Evolutionary conservation across 108 stramenopile species (phyloP).

Genomic region (Cylindrotheca fusiformis): DNA sequence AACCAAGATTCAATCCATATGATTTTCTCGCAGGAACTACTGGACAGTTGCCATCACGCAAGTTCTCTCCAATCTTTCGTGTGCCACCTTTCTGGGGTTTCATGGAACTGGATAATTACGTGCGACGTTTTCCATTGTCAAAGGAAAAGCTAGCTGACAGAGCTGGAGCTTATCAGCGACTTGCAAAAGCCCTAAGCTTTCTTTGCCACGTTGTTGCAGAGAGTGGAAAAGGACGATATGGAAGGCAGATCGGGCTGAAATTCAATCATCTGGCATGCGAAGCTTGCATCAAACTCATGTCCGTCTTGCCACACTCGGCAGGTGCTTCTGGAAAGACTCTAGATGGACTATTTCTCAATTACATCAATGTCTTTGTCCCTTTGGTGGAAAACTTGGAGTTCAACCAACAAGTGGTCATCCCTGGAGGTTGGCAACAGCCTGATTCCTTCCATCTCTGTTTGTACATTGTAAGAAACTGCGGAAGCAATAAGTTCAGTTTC

Average conservation of each 20-base stretch:
- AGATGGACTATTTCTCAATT: slow-evolving; percentile 82
- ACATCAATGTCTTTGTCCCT: slow-evolving; percentile 84
- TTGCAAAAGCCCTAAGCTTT: slow-evolving; percentile 83
- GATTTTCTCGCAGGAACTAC: slow-evolving; percentile 78
- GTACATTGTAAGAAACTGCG: slow-evolving; percentile 78
- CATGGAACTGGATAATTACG: slow-evolving; percentile 78
- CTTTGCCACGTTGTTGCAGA: slow-evolving; percentile 79
- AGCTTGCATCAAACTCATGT: slow-evolving; percentile 81
- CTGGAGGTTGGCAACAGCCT: slow-evolving; percentile 90
- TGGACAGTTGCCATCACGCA: slow-evolving; percentile 66
- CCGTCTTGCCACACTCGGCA: slow-evolving; percentile 77
- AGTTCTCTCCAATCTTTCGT: slow-evolving; percentile 83
- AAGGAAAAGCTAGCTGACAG: slow-evolving; percentile 46
- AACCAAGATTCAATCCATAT: slow-evolving; percentile 75
- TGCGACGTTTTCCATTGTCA: slow-evolving; percentile 53
- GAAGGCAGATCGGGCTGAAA: slow-evolving; percentile 25
- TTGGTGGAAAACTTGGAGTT: slow-evolving; percentile 74
- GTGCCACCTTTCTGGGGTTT: slow-evolving; percentile 85
- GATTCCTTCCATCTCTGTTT: slow-evolving; percentile 76
- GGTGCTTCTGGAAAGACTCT: slow-evolving; percentile 75
- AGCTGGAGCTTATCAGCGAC: slow-evolving; percentile 75
- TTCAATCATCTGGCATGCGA: slow-evolving; percentile 78
- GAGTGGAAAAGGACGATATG: slow-evolving; percentile 44
- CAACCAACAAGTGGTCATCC: slow-evolving; percentile 78
- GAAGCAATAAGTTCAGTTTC: slow-evolving; percentile 72